Base-by-base conservation (phyloP, 352 stramenopile species). In the Phytophthora fragariaefolia region DNA sequence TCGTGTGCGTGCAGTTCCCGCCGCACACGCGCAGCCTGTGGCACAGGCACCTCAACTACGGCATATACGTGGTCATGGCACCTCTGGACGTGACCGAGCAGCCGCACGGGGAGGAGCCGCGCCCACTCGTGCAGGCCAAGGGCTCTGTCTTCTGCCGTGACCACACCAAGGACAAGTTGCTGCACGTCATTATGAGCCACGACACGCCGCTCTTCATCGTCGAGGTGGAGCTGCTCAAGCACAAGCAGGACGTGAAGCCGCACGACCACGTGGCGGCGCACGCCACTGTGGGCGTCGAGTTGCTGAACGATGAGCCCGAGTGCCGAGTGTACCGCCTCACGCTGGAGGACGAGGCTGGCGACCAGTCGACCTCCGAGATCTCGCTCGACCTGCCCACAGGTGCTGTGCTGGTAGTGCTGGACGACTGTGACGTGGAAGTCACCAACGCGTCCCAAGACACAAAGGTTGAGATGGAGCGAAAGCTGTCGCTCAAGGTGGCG, bases 261-360 rank as follows among this genome's bases (percentile, higher is more conserved):
- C 60, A 78, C 26, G 50, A 56, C 34, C 48, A 73, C 2, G 43
- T 77, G 17, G 52, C 52, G 24, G 15, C 67, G 26, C 71, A 79
- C 46, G 24, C 43, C 3, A 43, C 32, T 32, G 50, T 12, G 24
- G 67, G 67, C 2, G 50, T 82, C 6, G 59, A 66, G 46, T 43
- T 76, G 22, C 66, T 87, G 30, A 71, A 84, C 8, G 52, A 80
- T 18, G 71, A 76, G 38, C 60, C 34, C 4, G 64, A 82, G 59
- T 84, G 78, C 58, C 73, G 76, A 9, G 78, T 87, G 51, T 82
- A 87, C 51, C 73, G 75, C 51, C 34, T 87, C 22, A 77, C 67
- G 20, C 65, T 87, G 38, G 22, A 69, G n/a, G 40, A 49, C 1
- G 53, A 61, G 6, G 49, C 40, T 20, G 50, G 58, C 23, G 32